Percentiles rank a stretch among this genome's conserved stretches.
These are phyloP conservation scores for Phialophora expanda DNA, from an alignment of 2,329 filamentous ascomycete species.

Conservation along the genomic window DNA sequence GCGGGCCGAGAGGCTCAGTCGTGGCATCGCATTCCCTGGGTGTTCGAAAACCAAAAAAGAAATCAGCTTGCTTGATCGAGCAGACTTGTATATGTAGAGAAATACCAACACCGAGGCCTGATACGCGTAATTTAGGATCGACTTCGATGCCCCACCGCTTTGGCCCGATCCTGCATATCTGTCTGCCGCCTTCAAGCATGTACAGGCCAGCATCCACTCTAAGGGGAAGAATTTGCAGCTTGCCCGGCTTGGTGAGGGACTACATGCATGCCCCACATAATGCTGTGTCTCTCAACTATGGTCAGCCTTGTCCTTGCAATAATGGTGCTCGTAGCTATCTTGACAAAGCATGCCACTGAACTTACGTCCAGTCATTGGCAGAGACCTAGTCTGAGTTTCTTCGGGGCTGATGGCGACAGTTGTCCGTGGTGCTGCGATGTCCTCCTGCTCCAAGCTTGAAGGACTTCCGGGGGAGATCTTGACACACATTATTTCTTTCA, in stretches of 20 bases:
- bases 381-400: too few species aligned
- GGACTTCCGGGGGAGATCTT: too few species aligned
- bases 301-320: background rate
- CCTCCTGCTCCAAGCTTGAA: too few species aligned
- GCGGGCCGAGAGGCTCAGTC: background rate
- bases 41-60: background rate
- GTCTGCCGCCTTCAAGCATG: background rate
- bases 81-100: background rate
- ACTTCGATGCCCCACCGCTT: too few species aligned
- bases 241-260: background rate
- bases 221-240: background rate
- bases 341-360: background rate
- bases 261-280: background rate
- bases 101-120: background rate
- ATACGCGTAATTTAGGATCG: background rate
- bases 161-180: background rate
- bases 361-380: too few species aligned
- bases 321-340: background rate
- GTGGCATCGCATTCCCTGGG: background rate
- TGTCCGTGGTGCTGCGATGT: too few species aligned
- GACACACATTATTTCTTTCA: too few species aligned
- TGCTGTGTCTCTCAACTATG: background rate
- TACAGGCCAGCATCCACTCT: background rate
- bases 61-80: background rate
- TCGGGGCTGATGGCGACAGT: too few species aligned